phyloP scores from a whole-genome alignment of 768 basidiomycete genomes.

The Podaxis sp. region DNA sequence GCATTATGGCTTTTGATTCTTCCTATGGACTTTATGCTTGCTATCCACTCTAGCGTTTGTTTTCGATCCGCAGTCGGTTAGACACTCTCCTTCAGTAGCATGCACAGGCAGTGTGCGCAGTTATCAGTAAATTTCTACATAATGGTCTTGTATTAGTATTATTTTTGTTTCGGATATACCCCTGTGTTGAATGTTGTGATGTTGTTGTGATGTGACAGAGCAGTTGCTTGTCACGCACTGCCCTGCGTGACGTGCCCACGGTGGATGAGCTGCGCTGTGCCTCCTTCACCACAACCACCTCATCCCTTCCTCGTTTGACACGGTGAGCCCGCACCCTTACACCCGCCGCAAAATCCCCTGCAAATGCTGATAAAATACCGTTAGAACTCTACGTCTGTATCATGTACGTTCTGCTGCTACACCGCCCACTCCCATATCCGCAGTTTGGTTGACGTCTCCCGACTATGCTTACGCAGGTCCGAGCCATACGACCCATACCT shows the following conservation, averaged over 20 bases:
- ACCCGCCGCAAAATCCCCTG: neutral
- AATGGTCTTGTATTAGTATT: conserved; percentile 8
- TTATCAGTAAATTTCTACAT: conserved; percentile 3
- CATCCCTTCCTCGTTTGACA: conserved; percentile 36
- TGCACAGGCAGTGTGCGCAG: conserved; percentile 6
- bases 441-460: conserved; percentile 10
- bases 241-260: conserved; percentile 11
- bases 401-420: conserved; percentile 32
- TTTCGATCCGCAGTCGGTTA: neutral
- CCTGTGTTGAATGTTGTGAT: neutral
- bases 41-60: neutral
- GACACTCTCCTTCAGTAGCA: neutral
- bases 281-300: conserved; percentile 20
- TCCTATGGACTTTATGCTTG: conserved; percentile 8
- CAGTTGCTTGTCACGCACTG: conserved; percentile 1
- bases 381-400: conserved; percentile 33
- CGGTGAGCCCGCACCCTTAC: conserved; percentile 28
- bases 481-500: conserved; percentile 99
- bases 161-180: neutral
- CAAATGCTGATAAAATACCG: conserved; percentile 2
- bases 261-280: conserved; percentile 8
- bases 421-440: neutral
- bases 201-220: conserved; percentile 6
- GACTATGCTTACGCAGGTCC: conserved; percentile 56
- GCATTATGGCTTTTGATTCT: conserved; percentile 11